Evolutionary conservation across 2,329 filamentous ascomycete genomes (phyloP), one percentile per base, ranked within the genome.

Genomic region (Fusarium incarnatum): DNA sequence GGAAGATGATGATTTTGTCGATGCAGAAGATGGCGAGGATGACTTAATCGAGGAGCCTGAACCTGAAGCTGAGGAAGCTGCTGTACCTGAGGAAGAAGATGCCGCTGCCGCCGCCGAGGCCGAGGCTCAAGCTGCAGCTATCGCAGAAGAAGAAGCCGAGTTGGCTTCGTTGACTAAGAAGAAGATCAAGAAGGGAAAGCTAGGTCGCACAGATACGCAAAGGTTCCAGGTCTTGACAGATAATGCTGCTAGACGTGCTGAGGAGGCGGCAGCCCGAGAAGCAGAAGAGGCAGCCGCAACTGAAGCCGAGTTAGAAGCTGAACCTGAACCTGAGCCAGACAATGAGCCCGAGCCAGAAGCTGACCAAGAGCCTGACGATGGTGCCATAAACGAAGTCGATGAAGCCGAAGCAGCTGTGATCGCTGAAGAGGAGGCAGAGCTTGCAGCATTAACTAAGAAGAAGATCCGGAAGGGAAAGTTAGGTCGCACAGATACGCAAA

Each of bases 61-160:
- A 27, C 44, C 42, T 60, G 57, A 42, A 23, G 57, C 22, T 13
- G 57, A 47, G 20, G 58, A 56, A 41, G 32, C 22, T 56, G 42
- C 52, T 37, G 23, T 37, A 23, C 42, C 48, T 37, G 28, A 61
- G 15, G 78, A 79, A 50, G 78, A 75, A n/a, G 75, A 77, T 30
- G 52, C 64, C 10, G 53, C 75, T 57, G 58, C 65, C 13, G 50
- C 27, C 15, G 64, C 56, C 2, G 50, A 64, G 11, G 68, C 56
- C 18, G 70, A 63, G 25, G 58, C 41, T 10, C 56, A 62, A 32
- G 68, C 64, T 25, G 55, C 56, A 22, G 40, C 47, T 10, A 63
- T 68, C 27, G 77, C 79, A 6, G 78, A 79, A 27, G 80, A 84
- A 64, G 81, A 79, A 15, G 80, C 82, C 30, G 82, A 85, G 72